Evolutionary conservation across 768 basidiomycete genomes (phyloP).

Genomic region (Xerocomus brunneocitrinus): DNA sequence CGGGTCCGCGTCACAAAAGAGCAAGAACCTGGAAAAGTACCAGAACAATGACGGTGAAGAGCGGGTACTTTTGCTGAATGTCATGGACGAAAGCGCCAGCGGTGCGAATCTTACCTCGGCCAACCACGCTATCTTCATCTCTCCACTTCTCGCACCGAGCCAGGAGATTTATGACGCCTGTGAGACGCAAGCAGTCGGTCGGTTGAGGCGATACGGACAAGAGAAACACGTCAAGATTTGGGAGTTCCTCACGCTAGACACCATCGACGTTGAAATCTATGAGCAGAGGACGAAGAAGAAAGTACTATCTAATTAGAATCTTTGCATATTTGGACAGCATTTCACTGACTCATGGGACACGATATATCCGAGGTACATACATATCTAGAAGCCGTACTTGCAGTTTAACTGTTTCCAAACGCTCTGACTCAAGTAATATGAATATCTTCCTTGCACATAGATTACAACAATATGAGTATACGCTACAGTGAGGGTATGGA

Average conservation of each 20-base stretch:
- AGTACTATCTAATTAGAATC: slow-evolving; percentile 19
- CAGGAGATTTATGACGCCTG: slow-evolving; percentile 83
- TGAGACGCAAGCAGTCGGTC: slow-evolving; percentile 80
- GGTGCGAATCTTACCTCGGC: slow-evolving; percentile 90
- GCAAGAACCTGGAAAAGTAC: slow-evolving; percentile 81
- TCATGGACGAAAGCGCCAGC: slow-evolving; percentile 94
- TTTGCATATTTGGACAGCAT: not conserved
- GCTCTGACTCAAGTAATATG: too few relatives aligned
- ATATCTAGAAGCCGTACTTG: not conserved
- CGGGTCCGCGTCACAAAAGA: slow-evolving; percentile 70
- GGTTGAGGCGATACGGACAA: slow-evolving; percentile 81
- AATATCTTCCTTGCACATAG: not conserved
- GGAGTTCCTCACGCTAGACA: slow-evolving; percentile 80
- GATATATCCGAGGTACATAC: not conserved
- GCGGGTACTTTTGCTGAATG: slow-evolving; percentile 80
- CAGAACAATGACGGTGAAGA: slow-evolving; percentile 75
- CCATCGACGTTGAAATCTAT: slow-evolving; percentile 85
- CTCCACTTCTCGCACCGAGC: slow-evolving; percentile 77
- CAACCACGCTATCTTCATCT: slow-evolving; percentile 93
- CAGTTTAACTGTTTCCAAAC: too few relatives aligned
- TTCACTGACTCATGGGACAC: slow-evolving; percentile 7
- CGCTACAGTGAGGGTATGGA: slow-evolving; percentile 23
- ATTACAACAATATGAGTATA: slow-evolving; percentile 12
- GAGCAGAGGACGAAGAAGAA: slow-evolving; percentile 40
- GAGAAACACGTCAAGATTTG: slow-evolving; percentile 75